These are phyloP conservation scores for Myxozyma vanderwaltii DNA, from an alignment of 805 yeast genomes.

Conservation along the genomic window DNA sequence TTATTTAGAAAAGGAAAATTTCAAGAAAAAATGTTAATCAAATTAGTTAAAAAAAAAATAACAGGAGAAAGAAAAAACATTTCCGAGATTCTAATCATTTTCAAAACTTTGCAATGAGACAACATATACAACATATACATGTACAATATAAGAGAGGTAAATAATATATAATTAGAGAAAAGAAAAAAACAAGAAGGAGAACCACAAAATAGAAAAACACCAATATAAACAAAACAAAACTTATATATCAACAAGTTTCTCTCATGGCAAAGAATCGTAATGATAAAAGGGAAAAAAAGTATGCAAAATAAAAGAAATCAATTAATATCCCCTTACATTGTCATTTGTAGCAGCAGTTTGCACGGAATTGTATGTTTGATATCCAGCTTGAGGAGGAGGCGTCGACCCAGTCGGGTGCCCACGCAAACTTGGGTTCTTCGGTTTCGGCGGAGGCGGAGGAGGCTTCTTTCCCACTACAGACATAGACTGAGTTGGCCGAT, in stretches of 20 bases:
- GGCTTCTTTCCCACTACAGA: conserved; percentile 32
- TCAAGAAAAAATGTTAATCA: not conserved
- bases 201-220: not conserved
- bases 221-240: too few relatives aligned
- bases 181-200: not conserved
- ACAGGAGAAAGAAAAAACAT: not conserved
- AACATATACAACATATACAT: too few relatives aligned
- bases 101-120: too few relatives aligned
- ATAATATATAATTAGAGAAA: not conserved
- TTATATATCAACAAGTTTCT: too few relatives aligned
- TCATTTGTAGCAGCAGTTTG: not conserved
- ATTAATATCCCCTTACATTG: conserved; percentile 25
- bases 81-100: not conserved
- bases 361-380: not conserved
- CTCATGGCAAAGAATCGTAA: not conserved
- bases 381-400: conserved; percentile 8
- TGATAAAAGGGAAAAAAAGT: not conserved
- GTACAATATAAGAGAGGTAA: too few relatives aligned
- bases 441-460: conserved; percentile 35
- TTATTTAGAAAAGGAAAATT: not conserved
- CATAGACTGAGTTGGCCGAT: conserved; percentile 26
- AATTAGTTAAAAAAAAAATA: not conserved
- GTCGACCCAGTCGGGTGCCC: conserved; percentile 20
- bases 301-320: conserved; percentile 1
- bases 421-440: conserved; percentile 23